Conservation (phyloP, 106 monocot species). For the Allium sativum region DNA sequence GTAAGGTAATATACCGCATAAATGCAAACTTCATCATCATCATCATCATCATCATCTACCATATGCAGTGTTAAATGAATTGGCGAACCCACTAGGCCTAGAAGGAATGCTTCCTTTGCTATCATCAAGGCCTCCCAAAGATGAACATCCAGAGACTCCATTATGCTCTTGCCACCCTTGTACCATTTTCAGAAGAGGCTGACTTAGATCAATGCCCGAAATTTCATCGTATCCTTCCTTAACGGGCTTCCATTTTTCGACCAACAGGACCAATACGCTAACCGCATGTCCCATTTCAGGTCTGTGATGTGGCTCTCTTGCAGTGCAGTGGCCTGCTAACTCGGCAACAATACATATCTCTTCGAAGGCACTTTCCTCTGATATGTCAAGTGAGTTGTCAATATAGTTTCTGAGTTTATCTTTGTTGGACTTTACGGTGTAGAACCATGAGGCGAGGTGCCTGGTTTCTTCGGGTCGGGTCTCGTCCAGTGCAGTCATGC, state of each 20-base stretch:
- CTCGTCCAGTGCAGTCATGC: constrained; percentile 37
- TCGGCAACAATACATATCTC: constrained; percentile 27
- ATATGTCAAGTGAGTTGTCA: constrained; percentile 14
- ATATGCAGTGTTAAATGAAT: too few species aligned
- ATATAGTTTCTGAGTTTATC: constrained; percentile 24
- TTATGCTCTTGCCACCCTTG: constrained; percentile 29
- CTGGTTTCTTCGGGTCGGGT: constrained; percentile 30
- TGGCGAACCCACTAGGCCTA: too few species aligned
- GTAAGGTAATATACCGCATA: too few species aligned
- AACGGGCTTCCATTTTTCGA: constrained; percentile 32
- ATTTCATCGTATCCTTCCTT: constrained; percentile 19
- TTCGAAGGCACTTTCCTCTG: constrained; percentile 28
- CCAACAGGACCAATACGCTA: constrained; percentile 24
- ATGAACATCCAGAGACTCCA: constrained; percentile 11
- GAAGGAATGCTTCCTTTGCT: constrained; percentile 5
- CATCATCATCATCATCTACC: too few species aligned
- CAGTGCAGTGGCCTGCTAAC: constrained; percentile 42
- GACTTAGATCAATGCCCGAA: constrained; percentile 25
- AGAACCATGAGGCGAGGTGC: constrained; percentile 43
- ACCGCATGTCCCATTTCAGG: constrained; percentile 47
- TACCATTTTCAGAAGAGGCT: constrained; percentile 32
- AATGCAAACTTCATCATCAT: too few species aligned
- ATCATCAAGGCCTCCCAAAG: constrained; percentile 31
- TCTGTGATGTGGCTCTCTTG: constrained; percentile 31
- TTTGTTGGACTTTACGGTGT: constrained; percentile 16